These are phyloP conservation scores for Dendrocalamus latiflorus DNA, from an alignment of 202 grass and related monocot species.

Conservation along the genomic window DNA sequence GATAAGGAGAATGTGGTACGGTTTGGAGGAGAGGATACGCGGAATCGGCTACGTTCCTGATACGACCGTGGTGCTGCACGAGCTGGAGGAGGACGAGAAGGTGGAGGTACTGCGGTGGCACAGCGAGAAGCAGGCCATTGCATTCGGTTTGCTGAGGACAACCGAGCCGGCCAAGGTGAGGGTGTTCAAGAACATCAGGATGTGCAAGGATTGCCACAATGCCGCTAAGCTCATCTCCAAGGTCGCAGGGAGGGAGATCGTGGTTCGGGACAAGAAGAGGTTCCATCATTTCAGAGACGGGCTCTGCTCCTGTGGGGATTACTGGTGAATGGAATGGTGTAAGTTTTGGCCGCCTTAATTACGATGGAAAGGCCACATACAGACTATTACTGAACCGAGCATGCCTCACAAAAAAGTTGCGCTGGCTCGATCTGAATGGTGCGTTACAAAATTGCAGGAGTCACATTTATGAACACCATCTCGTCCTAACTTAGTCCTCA, in stretches of 20 bases:
- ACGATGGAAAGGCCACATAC: slow-evolving; percentile 15
- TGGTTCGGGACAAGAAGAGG: slow-evolving; percentile 54
- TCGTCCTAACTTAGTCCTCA: slow-evolving; percentile 3
- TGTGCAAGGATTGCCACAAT: slow-evolving; percentile 66
- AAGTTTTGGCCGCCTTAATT: not conserved
- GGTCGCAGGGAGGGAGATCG: slow-evolving; percentile 35
- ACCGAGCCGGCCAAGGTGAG: slow-evolving; percentile 19
- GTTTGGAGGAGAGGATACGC: slow-evolving; percentile 41
- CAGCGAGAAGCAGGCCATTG: slow-evolving; percentile 59
- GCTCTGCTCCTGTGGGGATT: slow-evolving; percentile 45
- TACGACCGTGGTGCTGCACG: slow-evolving; percentile 44
- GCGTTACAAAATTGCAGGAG: slow-evolving; percentile 62
- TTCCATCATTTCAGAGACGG: slow-evolving; percentile 54
- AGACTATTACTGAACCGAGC: slow-evolving; percentile 36
- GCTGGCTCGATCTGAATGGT: slow-evolving; percentile 42
- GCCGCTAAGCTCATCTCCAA: slow-evolving; percentile 45
- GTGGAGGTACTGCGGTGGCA: slow-evolving; percentile 43
- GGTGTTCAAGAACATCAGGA: slow-evolving; percentile 69
- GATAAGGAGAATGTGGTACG: slow-evolving; percentile 34
- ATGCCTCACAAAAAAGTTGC: slow-evolving; percentile 51
- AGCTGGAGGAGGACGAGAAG: slow-evolving; percentile 47
- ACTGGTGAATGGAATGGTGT: slow-evolving; percentile 21
- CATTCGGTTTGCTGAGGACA: slow-evolving; percentile 46
- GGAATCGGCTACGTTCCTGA: slow-evolving; percentile 40
- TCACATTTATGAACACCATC: slow-evolving; percentile 17